Evolutionary conservation across 1,139 yeast species (phyloP).

Genomic region (Suhomyces bokatorum): DNA sequence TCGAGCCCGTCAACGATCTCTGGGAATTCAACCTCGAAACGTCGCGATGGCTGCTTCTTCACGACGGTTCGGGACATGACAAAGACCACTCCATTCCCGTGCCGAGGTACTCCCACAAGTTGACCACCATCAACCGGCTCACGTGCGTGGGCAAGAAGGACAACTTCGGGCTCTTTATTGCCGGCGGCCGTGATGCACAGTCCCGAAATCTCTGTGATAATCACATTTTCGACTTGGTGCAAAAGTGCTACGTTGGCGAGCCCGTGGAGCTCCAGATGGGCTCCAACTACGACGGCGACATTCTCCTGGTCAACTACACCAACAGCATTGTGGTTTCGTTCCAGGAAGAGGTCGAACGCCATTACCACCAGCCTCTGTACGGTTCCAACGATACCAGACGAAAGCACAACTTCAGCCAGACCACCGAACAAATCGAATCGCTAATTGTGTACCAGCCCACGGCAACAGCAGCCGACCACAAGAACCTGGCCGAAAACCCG

Average conservation of each 20-base stretch:
- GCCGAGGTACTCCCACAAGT: conserved; percentile 54
- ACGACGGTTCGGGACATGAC: conserved; percentile 35
- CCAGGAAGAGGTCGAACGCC: conserved; percentile 31
- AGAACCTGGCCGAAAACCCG: conserved; percentile 28
- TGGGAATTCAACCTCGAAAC: conserved; percentile 63
- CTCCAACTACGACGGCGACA: conserved; percentile 15
- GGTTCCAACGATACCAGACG: conserved; percentile 6
- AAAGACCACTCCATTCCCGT: conserved; percentile 31
- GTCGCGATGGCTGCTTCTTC: conserved; percentile 52
- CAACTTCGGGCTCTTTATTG: conserved; percentile 56
- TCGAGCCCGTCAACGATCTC: conserved; percentile 58
- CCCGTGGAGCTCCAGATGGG: conserved; percentile 28
- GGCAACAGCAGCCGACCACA: conserved; percentile 17
- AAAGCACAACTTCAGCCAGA: conserved; percentile 6
- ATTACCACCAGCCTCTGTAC: conserved; percentile 9
- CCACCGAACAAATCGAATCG: conserved; percentile 27
- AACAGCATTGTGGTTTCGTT: conserved; percentile 37
- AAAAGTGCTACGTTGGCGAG: conserved; percentile 44
- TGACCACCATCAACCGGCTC: conserved; percentile 46
- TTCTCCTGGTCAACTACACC: conserved; percentile 34
- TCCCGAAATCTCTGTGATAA: conserved; percentile 45
- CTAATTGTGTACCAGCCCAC: conserved; percentile 39
- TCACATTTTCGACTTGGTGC: conserved; percentile 55
- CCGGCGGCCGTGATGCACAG: conserved; percentile 58
- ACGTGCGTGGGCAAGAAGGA: conserved; percentile 43